Conservation (phyloP, 2,329 filamentous ascomycete species). For the Teratosphaeria zuluensis region DNA sequence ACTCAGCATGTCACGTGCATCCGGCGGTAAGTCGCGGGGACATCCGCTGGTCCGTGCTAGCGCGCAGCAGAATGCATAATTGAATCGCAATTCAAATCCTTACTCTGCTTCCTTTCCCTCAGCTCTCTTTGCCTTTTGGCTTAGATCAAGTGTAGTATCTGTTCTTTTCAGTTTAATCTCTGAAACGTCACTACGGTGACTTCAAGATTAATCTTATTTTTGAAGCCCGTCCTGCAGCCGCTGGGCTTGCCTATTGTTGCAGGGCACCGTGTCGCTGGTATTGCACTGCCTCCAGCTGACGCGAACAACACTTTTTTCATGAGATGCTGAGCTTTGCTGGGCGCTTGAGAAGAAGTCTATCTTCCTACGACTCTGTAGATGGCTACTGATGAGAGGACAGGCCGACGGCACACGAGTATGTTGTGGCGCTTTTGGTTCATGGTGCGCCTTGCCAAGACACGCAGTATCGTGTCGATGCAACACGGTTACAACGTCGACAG, state of each 20-base stretch:
- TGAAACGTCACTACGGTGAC: constrained; percentile 68
- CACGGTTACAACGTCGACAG: too few species aligned
- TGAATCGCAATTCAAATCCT: not conserved
- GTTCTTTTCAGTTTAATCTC: constrained; percentile 95
- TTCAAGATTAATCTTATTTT: constrained; percentile 81
- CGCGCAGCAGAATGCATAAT: not conserved
- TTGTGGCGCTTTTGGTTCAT: too few species aligned
- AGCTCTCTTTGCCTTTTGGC: constrained; percentile 5
- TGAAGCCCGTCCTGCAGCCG: constrained; percentile 45
- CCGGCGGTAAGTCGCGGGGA: too few species aligned
- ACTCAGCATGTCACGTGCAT: too few species aligned
- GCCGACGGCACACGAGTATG: too few species aligned
- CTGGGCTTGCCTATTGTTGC: constrained; percentile 64
- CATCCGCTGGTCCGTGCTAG: not conserved
- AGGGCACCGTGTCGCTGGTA: constrained; percentile 63
- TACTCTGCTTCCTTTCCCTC: not conserved
- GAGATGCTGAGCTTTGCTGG: constrained; percentile 7
- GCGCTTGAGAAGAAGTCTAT: constrained; percentile 19
- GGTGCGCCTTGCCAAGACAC: too few species aligned
- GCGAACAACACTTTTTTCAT: constrained; percentile 42
- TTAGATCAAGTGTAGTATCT: constrained; percentile 1
- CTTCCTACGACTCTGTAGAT: not conserved
- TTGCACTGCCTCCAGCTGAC: constrained; percentile 66
- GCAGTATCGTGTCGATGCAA: too few species aligned
- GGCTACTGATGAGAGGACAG: too few species aligned